Evolutionary conservation across 179 eudicot species (phyloP).

Genomic region (Spergularia azorica): DNA sequence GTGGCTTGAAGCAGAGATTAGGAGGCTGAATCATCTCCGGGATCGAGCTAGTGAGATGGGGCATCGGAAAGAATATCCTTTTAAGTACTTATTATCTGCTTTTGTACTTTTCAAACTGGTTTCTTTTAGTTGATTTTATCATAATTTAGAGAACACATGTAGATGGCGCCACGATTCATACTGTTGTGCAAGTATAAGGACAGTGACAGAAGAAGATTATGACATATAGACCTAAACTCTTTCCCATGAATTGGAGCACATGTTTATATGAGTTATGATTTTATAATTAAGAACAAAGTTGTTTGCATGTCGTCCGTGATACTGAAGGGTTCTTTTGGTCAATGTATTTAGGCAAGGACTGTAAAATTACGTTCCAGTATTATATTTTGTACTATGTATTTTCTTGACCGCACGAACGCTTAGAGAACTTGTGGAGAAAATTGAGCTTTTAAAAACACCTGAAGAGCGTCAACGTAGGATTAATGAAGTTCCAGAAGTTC

Average conservation of each 20-base stretch:
- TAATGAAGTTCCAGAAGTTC: slow-evolving; percentile 81
- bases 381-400: slow-evolving; percentile 12
- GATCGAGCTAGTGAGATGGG: slow-evolving; percentile 97
- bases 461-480: slow-evolving; percentile 88
- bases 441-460: slow-evolving; percentile 80
- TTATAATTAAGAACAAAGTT: neutral
- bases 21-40: slow-evolving; percentile 87
- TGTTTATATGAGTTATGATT: neutral
- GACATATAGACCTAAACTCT: neutral
- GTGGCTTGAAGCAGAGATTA: slow-evolving; percentile 84
- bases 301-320: neutral
- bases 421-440: slow-evolving; percentile 88
- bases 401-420: slow-evolving; percentile 65
- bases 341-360: neutral
- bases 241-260: neutral
- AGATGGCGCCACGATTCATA: neutral
- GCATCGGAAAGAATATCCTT: slow-evolving; percentile 96
- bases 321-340: neutral
- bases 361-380: neutral
- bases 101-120: neutral
- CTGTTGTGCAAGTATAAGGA: neutral
- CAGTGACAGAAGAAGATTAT: neutral
- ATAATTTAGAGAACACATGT: neutral
- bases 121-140: neutral
- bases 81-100: neutral